Percentiles rank a stretch among this genome's conserved stretches.
phyloP scores from a whole-genome alignment of 768 basidiomycete species.

The Boletellus emodensis region DNA sequence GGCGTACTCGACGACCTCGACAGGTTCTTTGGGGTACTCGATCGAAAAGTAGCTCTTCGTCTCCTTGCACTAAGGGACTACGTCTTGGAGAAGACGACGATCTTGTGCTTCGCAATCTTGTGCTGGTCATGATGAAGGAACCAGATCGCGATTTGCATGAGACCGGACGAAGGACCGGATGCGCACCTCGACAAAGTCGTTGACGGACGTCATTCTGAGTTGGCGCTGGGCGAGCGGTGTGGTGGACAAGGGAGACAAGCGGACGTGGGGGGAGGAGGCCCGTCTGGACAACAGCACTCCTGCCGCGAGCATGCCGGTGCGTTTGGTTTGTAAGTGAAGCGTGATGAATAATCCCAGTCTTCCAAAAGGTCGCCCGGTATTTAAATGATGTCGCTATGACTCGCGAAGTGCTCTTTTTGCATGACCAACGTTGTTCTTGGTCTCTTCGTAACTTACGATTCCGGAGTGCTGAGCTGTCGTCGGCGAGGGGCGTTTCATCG shows the following conservation, averaged over 20 bases:
- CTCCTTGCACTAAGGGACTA: slow-evolving; percentile 46
- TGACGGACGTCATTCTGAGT: slow-evolving; percentile 23
- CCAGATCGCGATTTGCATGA: slow-evolving; percentile 21
- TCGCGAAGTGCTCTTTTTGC: too few relatives aligned
- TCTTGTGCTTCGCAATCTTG: slow-evolving; percentile 46
- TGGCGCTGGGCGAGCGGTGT: slow-evolving; percentile 6
- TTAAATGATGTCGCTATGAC: too few relatives aligned
- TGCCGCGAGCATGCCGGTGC: not conserved
- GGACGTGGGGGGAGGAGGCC: too few relatives aligned
- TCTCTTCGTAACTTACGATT: not conserved
- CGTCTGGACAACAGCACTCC: slow-evolving; percentile 20
- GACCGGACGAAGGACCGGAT: too few relatives aligned
- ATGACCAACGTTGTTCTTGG: too few relatives aligned
- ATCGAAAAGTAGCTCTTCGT: slow-evolving; percentile 46
- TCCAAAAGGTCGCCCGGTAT: too few relatives aligned
- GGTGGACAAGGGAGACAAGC: too few relatives aligned
- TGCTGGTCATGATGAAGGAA: slow-evolving; percentile 37
- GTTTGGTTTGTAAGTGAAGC: too few relatives aligned
- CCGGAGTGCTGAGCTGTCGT: not conserved
- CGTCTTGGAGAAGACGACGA: slow-evolving; percentile 59
- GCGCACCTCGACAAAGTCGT: slow-evolving; percentile 41
- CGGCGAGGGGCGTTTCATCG: too few relatives aligned
- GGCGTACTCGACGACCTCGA: slow-evolving; percentile 49
- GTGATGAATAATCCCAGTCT: too few relatives aligned
- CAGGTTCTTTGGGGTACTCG: slow-evolving; percentile 36